Evolutionary conservation across 139 green algal genomes (phyloP).

Genomic region (Volvox africanus): DNA sequence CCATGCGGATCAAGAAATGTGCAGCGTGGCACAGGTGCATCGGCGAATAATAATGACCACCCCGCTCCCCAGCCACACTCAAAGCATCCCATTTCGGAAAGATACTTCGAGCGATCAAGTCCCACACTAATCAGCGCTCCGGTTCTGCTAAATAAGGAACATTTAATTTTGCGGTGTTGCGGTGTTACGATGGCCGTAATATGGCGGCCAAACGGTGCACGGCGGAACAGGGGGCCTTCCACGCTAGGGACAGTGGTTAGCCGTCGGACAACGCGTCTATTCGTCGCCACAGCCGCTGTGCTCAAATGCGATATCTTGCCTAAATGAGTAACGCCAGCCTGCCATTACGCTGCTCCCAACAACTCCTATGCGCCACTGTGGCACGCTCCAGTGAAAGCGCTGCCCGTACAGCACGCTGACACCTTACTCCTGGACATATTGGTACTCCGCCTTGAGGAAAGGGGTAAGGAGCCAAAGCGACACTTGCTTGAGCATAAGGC

Average conservation of each 20-base stretch:
- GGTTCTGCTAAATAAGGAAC: too few relatives aligned
- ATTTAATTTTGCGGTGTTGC: too few relatives aligned
- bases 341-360: background rate
- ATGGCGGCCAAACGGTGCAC: too few relatives aligned
- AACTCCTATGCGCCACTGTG: background rate
- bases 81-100: background rate
- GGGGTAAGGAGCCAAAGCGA: background rate
- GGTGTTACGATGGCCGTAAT: too few relatives aligned
- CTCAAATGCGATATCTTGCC: background rate
- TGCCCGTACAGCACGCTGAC: background rate
- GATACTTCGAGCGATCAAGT: background rate
- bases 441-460: conserved; percentile 30
- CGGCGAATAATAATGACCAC: background rate
- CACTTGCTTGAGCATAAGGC: background rate
- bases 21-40: too few relatives aligned
- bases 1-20: too few relatives aligned
- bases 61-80: background rate
- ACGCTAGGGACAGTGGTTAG: background rate
- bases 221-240: too few relatives aligned
- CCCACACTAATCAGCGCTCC: background rate
- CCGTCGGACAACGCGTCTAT: background rate
- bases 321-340: background rate
- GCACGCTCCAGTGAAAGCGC: background rate
- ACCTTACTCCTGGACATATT: conserved; percentile 33
- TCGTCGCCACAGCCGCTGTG: too few relatives aligned